Base-by-base conservation (phyloP, 2,329 filamentous ascomycete species). In the Sporothrix brunneoviolacea region DNA sequence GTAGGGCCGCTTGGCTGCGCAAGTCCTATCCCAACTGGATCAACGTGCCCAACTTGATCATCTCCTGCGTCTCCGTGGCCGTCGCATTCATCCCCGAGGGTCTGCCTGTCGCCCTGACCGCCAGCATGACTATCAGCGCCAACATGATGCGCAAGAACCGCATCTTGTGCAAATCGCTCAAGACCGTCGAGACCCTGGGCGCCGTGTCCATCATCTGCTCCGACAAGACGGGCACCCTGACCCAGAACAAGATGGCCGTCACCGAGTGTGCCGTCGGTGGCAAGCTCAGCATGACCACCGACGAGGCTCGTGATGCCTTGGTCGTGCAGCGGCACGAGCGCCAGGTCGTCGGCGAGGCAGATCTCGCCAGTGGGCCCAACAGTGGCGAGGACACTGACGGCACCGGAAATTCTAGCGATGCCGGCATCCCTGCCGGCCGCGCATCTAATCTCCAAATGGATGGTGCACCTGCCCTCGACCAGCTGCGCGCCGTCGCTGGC, bases 41-140 rank as follows among this genome's bases (percentile, higher is more conserved):
- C 62, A 79, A 77, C 50, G 84, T 89, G 1, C 77, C 85, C 0
- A 77, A 76, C 2, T 70, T 91, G 21, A 89, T 91, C 53, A 83
- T 90, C 30, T 77, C 78, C 59, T 86, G 84, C 56, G 86, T 90
- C 40, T 80, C 76, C 36, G 79, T 88, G 2, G 85, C 83, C 0
- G 82, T 88, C 8, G 85, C 85, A 1, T 88, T 88, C 62, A 86
- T 90, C 13, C 85, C 86, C 0, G 86, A 89, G 65, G 84, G 84
- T 6, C 69, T 88, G 0, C 84, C 84, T 0, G 83, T 88, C 45
- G 83, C 84, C 0, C 68, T 88, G 32, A 84, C 83, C 0, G 79
- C 82, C 1, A 84, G 81, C 16, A 70, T 91, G 56, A 89, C 86
- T 0, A 90, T 91, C 53, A 84, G 80, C 1, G 86, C 86, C 18